A percentile compares a stretch with the other conserved stretches of the same genome.
These are phyloP conservation scores for Tilletia walkeri DNA, from an alignment of 1,284 basidiomycete genomes.

Conservation along the genomic window DNA sequence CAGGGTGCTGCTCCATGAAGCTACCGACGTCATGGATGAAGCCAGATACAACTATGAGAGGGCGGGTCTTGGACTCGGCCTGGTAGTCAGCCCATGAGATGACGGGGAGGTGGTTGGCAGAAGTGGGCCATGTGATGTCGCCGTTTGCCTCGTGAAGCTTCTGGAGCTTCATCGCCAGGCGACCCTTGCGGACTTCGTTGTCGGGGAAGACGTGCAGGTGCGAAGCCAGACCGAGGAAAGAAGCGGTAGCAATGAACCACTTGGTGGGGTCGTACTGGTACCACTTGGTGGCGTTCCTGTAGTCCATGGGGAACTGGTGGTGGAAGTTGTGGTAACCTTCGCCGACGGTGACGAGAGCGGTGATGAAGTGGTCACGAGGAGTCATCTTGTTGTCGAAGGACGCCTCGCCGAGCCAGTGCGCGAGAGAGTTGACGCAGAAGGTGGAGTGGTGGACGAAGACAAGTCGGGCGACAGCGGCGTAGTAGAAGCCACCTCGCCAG, in stretches of 20 bases:
- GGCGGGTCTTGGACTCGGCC: constrained; percentile 50
- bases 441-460: constrained; percentile 55
- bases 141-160: constrained; percentile 37
- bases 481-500: constrained; percentile 55
- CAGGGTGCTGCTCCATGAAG: constrained; percentile 54
- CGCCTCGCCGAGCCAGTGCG: constrained; percentile 54
- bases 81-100: constrained; percentile 54
- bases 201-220: constrained; percentile 55
- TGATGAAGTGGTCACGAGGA: constrained; percentile 54
- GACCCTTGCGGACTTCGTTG: constrained; percentile 54
- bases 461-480: constrained; percentile 49
- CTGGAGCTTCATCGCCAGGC: constrained; percentile 51
- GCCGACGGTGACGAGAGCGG: constrained; percentile 52
- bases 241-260: constrained; percentile 51
- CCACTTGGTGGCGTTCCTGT: constrained; percentile 53
- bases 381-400: constrained; percentile 54
- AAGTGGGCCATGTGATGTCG: constrained; percentile 47
- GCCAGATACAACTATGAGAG: constrained; percentile 49
- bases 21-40: constrained; percentile 53
- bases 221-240: constrained; percentile 46
- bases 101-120: constrained; percentile 48
- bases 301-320: constrained; percentile 56
- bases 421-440: constrained; percentile 55
- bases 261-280: constrained; percentile 56
- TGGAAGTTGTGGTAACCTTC: constrained; percentile 56